Base-by-base conservation (phyloP, 495 filamentous ascomycete species). In the Penicillium daleae region DNA sequence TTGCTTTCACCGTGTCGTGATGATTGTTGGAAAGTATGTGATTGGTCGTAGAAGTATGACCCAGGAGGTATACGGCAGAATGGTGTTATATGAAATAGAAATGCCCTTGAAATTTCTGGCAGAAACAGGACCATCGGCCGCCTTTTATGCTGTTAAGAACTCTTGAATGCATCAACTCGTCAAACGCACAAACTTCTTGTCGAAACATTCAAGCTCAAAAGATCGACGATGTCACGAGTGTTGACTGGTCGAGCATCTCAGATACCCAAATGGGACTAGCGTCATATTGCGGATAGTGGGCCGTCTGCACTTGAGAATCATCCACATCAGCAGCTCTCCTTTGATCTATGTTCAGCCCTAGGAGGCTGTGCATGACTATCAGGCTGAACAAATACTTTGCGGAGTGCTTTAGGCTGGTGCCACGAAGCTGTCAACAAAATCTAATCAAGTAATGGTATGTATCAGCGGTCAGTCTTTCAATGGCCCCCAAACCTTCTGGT, bases 191-290 rank as follows among this genome's bases (percentile, higher is more conserved):
- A 48, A n/a, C 40, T 15, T 48, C 44, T 13, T 24, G n/a, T 22
- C 9, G 22, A 48, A 13, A 12, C 4, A n/a, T 5, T 26, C 10
- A 12, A 26, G 1, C 5, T n/a, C 13, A 22, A 12, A 13, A 24
- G 22, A n/a, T 48, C 12, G 22, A 21, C 21, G 22, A 48, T 12
- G 22, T 22, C 21, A 26, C 44, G 21, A 24, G 12, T 17, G 24
- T 32, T 46, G 37, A 46, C 29, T 57, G 56, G 56, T 10, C 6
- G 24, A 29, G 22, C 39, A 44, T 57, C 55, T 57, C 37, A 57
- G 13, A 21, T 57, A 57, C 26, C 55, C 15, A 31, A 46, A 46
- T 29, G 31, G 51, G 26, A 54, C 29, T 54, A 54, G 51, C 51
- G 51, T 42, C 4, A 9, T 12, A 4, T 15, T 8, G 17, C 1